Evolutionary conservation across 2,329 filamentous ascomycete species (phyloP).

Genomic region (Aspergillus udagawae): DNA sequence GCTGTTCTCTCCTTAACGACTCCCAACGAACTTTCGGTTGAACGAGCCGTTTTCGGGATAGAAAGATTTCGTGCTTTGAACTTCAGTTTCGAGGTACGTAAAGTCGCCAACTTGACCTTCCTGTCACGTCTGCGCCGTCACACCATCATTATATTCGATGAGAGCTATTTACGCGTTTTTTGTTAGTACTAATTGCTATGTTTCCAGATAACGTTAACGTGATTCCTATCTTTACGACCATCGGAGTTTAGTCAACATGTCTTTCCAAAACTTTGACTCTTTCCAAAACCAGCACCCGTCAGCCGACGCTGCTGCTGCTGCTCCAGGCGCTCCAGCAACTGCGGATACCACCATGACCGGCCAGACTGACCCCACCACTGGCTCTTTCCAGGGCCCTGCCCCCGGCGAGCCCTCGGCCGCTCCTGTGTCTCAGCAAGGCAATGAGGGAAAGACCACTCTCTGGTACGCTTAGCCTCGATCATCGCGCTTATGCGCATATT

Average conservation of each 20-base stretch:
- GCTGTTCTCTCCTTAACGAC: slow-evolving; percentile 39
- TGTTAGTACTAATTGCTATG: background rate
- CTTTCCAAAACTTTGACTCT: slow-evolving; percentile 62
- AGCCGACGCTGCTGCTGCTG: slow-evolving; percentile 50
- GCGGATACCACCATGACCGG: slow-evolving; percentile 53
- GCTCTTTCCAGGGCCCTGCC: slow-evolving; percentile 47
- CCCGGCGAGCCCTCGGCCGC: slow-evolving; percentile 40
- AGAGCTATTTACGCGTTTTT: background rate
- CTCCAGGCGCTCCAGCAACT: slow-evolving; percentile 44
- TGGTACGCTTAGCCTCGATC: slow-evolving; percentile 39
- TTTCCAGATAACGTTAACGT: slow-evolving; percentile 12
- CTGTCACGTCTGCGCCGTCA: background rate
- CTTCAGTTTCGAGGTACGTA: slow-evolving; percentile 20
- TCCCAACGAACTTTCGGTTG: slow-evolving; percentile 36
- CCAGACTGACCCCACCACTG: slow-evolving; percentile 55
- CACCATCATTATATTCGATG: background rate
- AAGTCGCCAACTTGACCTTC: background rate
- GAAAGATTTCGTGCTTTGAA: slow-evolving; percentile 19
- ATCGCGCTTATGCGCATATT: background rate
- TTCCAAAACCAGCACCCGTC: slow-evolving; percentile 58
- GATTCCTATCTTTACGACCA: slow-evolving; percentile 16
- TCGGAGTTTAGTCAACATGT: slow-evolving; percentile 49
- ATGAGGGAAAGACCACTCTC: slow-evolving; percentile 54
- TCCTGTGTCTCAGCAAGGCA: slow-evolving; percentile 47
- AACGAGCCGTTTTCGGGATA: slow-evolving; percentile 32